A percentile compares a stretch with the other conserved stretches of the same genome.
Evolutionary conservation across 164 flowering plant species (phyloP).

Genomic region (Dillenia turbinata): DNA sequence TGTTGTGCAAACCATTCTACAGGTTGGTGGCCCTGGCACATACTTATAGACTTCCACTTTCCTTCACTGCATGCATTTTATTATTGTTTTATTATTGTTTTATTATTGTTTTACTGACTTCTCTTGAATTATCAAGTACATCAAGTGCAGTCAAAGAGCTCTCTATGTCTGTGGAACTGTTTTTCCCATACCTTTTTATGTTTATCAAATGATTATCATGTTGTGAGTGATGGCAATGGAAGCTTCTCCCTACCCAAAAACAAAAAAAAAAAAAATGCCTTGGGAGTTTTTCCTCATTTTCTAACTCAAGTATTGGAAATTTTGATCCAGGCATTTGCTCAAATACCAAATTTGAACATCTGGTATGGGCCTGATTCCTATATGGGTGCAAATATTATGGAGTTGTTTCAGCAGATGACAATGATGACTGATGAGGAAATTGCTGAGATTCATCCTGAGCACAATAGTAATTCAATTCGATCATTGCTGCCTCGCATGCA

Average conservation of each 20-base stretch:
- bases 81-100: not conserved
- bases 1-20: constrained; percentile 87
- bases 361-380: constrained; percentile 98
- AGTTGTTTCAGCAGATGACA: constrained; percentile 82
- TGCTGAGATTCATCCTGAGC: constrained; percentile 71
- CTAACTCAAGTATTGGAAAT: constrained; percentile 2
- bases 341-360: constrained; percentile 67
- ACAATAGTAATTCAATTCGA: constrained; percentile 59
- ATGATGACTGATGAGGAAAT: constrained; percentile 91
- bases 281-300: not conserved
- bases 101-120: not conserved
- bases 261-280: too few relatives aligned
- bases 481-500: constrained; percentile 75
- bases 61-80: not conserved
- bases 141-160: too few relatives aligned
- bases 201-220: too few relatives aligned
- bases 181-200: too few relatives aligned
- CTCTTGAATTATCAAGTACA: too few relatives aligned
- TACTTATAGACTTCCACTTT: constrained; percentile 1
- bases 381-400: constrained; percentile 94
- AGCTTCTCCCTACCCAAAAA: too few relatives aligned
- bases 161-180: too few relatives aligned
- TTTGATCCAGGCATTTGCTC: constrained; percentile 74
- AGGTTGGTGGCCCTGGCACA: constrained; percentile 39
- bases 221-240: too few relatives aligned